A percentile compares a stretch with the other conserved stretches of the same genome.
Conservation (phyloP, 2,329 filamentous ascomycete species). For the Conoideocrella luteorostrata region DNA sequence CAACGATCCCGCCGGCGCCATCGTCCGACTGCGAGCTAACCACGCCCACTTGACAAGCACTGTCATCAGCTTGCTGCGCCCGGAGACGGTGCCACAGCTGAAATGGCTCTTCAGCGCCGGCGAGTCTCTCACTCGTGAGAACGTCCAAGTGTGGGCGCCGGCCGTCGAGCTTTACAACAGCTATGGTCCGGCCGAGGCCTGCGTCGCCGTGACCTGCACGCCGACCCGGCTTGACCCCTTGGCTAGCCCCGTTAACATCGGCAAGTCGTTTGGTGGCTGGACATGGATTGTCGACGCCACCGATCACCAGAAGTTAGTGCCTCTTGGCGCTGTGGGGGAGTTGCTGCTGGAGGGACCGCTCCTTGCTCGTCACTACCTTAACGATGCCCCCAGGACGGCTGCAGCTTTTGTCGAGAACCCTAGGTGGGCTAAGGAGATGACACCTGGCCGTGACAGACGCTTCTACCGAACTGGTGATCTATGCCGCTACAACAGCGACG, state of each 20-base stretch:
- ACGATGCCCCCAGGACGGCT: slow-evolving; percentile 24
- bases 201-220: too few relatives aligned
- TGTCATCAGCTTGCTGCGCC: slow-evolving; percentile 5
- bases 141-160: slow-evolving; percentile 10
- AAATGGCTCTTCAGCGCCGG: slow-evolving; percentile 9
- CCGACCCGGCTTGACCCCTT: too few relatives aligned
- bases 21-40: slow-evolving; percentile 8
- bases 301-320: slow-evolving; percentile 27
- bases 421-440: slow-evolving; percentile 29
- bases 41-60: slow-evolving; percentile 9
- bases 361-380: slow-evolving; percentile 44
- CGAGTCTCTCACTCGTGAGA: slow-evolving; percentile 24
- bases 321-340: slow-evolving; percentile 36
- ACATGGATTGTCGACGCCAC: slow-evolving; percentile 24
- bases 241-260: slow-evolving; percentile 26
- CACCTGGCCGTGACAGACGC: not conserved
- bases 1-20: slow-evolving; percentile 9
- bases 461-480: slow-evolving; percentile 19
- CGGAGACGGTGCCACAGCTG: slow-evolving; percentile 4
- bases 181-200: slow-evolving; percentile 17
- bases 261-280: slow-evolving; percentile 26
- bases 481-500: slow-evolving; percentile 23
- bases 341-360: slow-evolving; percentile 42
- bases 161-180: slow-evolving; percentile 6
- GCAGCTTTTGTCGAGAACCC: slow-evolving; percentile 44